phyloP scores from a whole-genome alignment of 345 rosid species.

The Melastoma malabathricum region DNA sequence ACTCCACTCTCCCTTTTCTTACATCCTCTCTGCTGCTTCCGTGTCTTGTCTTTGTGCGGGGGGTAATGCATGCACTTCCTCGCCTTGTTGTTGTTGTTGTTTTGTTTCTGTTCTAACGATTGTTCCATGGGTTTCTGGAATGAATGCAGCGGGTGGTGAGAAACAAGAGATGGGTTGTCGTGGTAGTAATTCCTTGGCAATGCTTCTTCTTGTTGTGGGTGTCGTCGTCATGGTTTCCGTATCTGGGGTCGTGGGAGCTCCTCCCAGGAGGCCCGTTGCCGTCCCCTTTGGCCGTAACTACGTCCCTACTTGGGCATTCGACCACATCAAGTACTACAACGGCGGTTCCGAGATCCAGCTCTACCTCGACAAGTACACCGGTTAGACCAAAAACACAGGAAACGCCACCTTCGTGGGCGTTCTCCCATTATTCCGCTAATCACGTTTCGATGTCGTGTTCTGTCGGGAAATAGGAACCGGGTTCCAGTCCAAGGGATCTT shows the following conservation, averaged over 20 bases:
- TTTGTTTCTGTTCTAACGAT: too few relatives aligned
- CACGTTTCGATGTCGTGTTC: background rate
- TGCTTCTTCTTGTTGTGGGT: slow-evolving; percentile 11
- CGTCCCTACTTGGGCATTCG: slow-evolving; percentile 79
- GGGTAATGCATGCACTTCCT: too few relatives aligned
- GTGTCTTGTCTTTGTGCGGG: too few relatives aligned
- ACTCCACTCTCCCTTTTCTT: too few relatives aligned
- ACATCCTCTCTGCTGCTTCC: too few relatives aligned
- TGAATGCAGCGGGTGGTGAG: too few relatives aligned
- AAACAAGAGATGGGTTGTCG: background rate
- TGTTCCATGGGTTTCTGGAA: too few relatives aligned
- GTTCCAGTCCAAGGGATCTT: slow-evolving; percentile 71
- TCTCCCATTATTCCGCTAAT: background rate
- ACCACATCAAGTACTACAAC: slow-evolving; percentile 71
- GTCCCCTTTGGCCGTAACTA: slow-evolving; percentile 77
- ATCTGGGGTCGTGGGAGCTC: slow-evolving; percentile 29
- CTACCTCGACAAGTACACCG: slow-evolving; percentile 62
- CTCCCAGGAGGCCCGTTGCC: slow-evolving; percentile 41
- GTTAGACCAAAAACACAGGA: slow-evolving; percentile 9
- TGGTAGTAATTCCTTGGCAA: slow-evolving; percentile 4
- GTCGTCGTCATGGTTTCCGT: slow-evolving; percentile 23
- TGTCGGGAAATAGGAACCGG: slow-evolving; percentile 47
- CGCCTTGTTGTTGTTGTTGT: too few relatives aligned
- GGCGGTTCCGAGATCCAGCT: slow-evolving; percentile 70
- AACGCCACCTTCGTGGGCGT: too few relatives aligned